Conservation (phyloP, 2,329 filamentous ascomycete genomes). For the Talaromyces sp. region DNA sequence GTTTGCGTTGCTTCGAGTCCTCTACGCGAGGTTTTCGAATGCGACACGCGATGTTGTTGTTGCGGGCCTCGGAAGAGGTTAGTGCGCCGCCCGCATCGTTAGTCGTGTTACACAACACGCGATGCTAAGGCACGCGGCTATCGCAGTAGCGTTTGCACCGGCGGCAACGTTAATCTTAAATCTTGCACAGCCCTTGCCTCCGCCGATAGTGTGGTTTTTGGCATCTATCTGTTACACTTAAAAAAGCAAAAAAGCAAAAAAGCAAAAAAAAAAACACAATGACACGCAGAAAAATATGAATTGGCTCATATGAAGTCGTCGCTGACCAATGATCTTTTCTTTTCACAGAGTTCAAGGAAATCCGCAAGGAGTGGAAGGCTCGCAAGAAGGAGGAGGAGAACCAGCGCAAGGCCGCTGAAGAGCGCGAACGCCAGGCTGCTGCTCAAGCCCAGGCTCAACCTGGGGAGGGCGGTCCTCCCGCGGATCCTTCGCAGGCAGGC, state of each 20-base stretch:
- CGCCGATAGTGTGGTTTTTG: neutral
- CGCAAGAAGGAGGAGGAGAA: conserved; percentile 98
- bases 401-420: conserved; percentile 82
- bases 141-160: conserved; percentile 49
- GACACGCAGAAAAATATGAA: no score
- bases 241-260: neutral
- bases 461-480: conserved; percentile 44
- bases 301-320: neutral
- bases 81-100: conserved; percentile 33
- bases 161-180: conserved; percentile 41
- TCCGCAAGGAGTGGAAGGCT: conserved; percentile 97
- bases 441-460: conserved; percentile 47
- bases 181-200: conserved; percentile 12
- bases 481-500: conserved; percentile 42
- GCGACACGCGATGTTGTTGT: conserved; percentile 16
- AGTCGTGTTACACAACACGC: conserved; percentile 46
- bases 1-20: neutral
- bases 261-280: neutral
- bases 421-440: conserved; percentile 65
- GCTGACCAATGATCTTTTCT: conserved; percentile 5
- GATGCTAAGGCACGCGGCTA: conserved; percentile 45
- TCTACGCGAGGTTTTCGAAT: neutral
- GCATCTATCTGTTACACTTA: neutral
- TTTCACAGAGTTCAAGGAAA: conserved; percentile 87
- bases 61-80: conserved; percentile 29